Evolutionary conservation across 2,329 filamentous ascomycete genomes (phyloP), one percentile per base, ranked within the genome.

Genomic region (Malbranchea zuffiana): DNA sequence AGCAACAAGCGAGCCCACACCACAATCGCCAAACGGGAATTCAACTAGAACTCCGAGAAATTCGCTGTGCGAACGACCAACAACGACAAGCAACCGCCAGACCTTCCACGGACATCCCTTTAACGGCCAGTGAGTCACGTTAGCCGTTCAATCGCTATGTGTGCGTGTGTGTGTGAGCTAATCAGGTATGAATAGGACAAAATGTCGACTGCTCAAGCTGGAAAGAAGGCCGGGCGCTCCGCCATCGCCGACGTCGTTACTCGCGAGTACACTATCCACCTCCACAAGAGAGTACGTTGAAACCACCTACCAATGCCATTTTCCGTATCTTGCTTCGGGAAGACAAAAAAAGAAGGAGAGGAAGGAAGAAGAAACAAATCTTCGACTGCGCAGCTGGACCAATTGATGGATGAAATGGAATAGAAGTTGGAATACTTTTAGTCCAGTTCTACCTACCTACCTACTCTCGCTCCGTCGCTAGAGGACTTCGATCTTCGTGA

Each of bases 211-310:
- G 53, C 59, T 60, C 65, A 80, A 78, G 71, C 68, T 58, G 71
- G 68, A 65, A 81, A 80, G 74, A 82, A 81, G 71, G 57, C 67
- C 55, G 66, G 68, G 60, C 84, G 87, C 66, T 94, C 85, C 69
- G 92, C 92, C 74, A 94, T 98, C 69, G 80, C 85, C 70, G 88
- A 98, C 72, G 92, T 98, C 65, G 88, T 98, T 68, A 81, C 90
- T 61, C 85, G 90, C 78, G 92, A 98, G 77, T 98, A 98, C 80
- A 98, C 90, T 70, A 96, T 98, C 74, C 88, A 98, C 79, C 74
- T 98, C 60, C 90, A 98, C 84, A 96, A 94, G 83, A 82, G 88
- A 72, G 84, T 92, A 87, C 67, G 82, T 82, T 66, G 56, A 59
- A 40, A 21, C 40, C 32, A 12, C 31, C 42, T n/a, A n/a, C n/a